Evolutionary conservation across 192 early-diverging fungal species (phyloP), one percentile per base, ranked within the genome.

Genomic region (Linnemannia exigua): DNA sequence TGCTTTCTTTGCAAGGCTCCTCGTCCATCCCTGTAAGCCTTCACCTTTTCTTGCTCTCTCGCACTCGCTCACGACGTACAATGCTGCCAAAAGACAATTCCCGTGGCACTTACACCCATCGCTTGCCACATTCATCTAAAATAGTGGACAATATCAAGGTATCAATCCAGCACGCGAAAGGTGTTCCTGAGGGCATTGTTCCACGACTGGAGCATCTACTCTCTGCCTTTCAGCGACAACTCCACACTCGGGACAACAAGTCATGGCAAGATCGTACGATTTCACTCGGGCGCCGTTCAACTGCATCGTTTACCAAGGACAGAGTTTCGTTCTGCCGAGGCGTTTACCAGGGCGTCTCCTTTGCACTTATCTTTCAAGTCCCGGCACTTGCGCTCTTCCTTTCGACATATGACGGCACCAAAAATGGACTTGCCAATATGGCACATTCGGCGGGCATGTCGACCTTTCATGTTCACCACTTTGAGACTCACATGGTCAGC

Each of bases 1-100:
- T 50, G 82, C 82, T 48, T 79, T 84, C 44, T 84, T 72, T 37
- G 82, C 82, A 35, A 77, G 82, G 67, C 54, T 84, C 50, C 70
- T 84, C 75, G 82, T 84, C 67, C 82, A 84, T 73, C 82, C 82
- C n/a, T 79, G 82, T 84, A 84, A 84, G 72, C 22, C 47, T 2
- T 50, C 58, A 15, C 16, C 17, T n/a, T 58, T 17, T 61, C 52
- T 28, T 4, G 22, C 31, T 68, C 36, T 20, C 28, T 52, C 17
- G 41, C 71, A 11, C 70, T n/a, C n/a, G n/a, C n/a, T n/a, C n/a
- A n/a, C n/a, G n/a, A 25, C 5, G 12, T 44, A 52, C 48, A 22
- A 11, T n/a, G 17, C 37, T 20, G 12, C 14, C 46, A 51, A 16
- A 19, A 33, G 8, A 35, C 20, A 20, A 20, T 22, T 17, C 35